Conservation (phyloP, 2,329 filamentous ascomycete genomes). For the Colletotrichum trifolii region DNA sequence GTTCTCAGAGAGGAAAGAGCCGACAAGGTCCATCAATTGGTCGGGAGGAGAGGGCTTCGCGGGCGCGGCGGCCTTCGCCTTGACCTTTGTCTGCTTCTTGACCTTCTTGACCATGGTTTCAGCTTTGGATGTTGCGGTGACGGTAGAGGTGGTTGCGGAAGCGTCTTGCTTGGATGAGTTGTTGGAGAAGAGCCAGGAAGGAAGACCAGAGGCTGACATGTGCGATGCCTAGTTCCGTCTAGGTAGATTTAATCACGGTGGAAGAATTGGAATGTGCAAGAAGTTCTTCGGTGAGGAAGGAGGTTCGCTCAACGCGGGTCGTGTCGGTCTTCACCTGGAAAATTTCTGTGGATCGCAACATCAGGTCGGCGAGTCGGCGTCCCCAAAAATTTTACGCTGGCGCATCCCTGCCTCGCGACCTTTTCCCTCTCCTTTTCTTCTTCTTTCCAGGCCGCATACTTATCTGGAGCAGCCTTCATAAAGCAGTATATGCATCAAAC, state of each 20-base stretch:
- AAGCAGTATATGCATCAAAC: conserved; percentile 25
- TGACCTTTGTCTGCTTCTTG: conserved; percentile 36
- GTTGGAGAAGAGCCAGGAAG: conserved; percentile 57
- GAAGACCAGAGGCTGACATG: conserved; percentile 50
- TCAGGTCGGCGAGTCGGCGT: conserved; percentile 16
- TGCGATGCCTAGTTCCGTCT: conserved; percentile 12
- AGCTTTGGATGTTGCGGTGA: conserved; percentile 26
- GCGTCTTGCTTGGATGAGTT: conserved; percentile 44
- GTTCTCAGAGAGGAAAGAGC: conserved; percentile 73
- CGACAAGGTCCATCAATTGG: conserved; percentile 74
- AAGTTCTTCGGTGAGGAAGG: conserved; percentile 26
- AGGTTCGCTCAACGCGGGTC: conserved; percentile 2
- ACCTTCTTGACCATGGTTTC: conserved; percentile 51
- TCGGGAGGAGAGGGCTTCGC: conserved; percentile 57
- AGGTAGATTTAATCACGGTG: neutral
- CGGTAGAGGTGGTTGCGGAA: conserved; percentile 25
- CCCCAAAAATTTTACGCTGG: conserved; percentile 28
- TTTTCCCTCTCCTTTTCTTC: neutral
- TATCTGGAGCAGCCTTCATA: conserved; percentile 3
- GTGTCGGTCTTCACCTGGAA: conserved; percentile 32
- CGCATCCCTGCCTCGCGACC: conserved; percentile 34
- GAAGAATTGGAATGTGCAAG: conserved; percentile 9
- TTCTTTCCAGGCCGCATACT: neutral
- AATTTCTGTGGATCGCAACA: conserved; percentile 31
- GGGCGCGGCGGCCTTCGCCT: conserved; percentile 37